phyloP scores from a whole-genome alignment of 306 rosid genomes.

The Medicago ruthenica region DNA sequence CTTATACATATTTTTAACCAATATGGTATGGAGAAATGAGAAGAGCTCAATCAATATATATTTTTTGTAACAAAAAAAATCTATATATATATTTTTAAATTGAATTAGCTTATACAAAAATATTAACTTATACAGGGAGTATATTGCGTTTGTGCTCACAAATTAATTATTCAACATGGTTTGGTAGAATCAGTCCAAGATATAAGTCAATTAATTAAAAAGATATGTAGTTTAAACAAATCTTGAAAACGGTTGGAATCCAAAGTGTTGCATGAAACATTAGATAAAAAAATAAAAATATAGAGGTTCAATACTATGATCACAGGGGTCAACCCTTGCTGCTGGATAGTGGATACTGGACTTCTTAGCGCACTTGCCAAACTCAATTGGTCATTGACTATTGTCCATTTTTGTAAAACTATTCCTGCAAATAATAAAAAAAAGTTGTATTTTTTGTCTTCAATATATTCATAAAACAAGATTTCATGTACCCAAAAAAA shows the following conservation, averaged over 20 bases:
- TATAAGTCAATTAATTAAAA: slow-evolving; percentile 42
- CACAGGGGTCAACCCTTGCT: slow-evolving; percentile 40
- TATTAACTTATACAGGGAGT: background rate
- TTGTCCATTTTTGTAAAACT: background rate
- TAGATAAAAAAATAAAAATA: slow-evolving; percentile 17
- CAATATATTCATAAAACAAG: too few species aligned
- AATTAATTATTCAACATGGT: slow-evolving; percentile 6
- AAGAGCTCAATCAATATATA: too few species aligned
- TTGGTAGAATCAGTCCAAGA: slow-evolving; percentile 28
- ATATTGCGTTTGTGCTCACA: background rate
- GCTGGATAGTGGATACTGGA: background rate
- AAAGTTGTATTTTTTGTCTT: too few species aligned
- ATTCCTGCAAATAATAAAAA: background rate
- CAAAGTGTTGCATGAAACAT: slow-evolving; percentile 37
- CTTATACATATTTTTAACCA: too few species aligned
- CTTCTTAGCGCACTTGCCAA: background rate
- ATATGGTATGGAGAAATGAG: too few species aligned
- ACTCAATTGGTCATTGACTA: background rate
- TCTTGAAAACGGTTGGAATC: slow-evolving; percentile 44
- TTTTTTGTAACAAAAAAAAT: too few species aligned
- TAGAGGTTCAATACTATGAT: slow-evolving; percentile 13
- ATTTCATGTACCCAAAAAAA: too few species aligned
- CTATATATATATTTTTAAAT: too few species aligned
- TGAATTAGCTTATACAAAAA: too few species aligned
- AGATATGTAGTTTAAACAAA: slow-evolving; percentile 22